phyloP scores from a whole-genome alignment of 2,329 filamentous ascomycete species.

The Fusarium xyrophilum region DNA sequence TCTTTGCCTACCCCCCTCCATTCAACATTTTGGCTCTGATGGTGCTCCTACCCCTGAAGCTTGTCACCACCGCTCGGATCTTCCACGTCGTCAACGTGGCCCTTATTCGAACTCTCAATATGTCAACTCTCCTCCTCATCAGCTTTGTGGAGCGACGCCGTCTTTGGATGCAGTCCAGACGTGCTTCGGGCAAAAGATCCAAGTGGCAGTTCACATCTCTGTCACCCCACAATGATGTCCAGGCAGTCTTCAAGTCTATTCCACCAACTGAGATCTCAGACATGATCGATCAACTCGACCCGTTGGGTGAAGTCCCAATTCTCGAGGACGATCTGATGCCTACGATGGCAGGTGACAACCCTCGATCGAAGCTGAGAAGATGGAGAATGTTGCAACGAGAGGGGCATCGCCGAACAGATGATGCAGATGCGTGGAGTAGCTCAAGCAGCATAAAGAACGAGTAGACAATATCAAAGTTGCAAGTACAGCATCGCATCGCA shows the following conservation, averaged over 20 bases:
- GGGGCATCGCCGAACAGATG: conserved; percentile 16
- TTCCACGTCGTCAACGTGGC: conserved; percentile 77
- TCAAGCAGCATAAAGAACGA: conserved; percentile 22
- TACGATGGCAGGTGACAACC: conserved; percentile 39
- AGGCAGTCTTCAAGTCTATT: conserved; percentile 65
- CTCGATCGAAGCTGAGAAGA: conserved; percentile 31
- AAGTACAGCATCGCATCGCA: conserved; percentile 22
- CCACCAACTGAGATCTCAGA: conserved; percentile 55
- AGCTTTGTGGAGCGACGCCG: conserved; percentile 66
- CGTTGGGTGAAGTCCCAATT: conserved; percentile 45
- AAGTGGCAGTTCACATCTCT: conserved; percentile 56
- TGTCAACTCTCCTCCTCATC: conserved; percentile 67
- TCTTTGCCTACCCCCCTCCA: conserved; percentile 73
- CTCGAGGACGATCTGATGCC: conserved; percentile 45
- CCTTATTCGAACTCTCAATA: conserved; percentile 67
- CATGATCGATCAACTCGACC: conserved; percentile 47
- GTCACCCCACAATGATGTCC: conserved; percentile 66
- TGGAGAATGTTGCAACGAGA: conserved; percentile 35
- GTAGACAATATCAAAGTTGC: neutral
- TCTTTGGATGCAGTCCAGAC: conserved; percentile 46
- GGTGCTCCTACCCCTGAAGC: conserved; percentile 70
- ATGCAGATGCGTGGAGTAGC: conserved; percentile 23
- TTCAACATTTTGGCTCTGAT: conserved; percentile 73
- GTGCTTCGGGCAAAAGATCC: conserved; percentile 35
- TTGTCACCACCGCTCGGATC: conserved; percentile 65